Evolutionary conservation across 1,284 basidiomycete species (phyloP), one percentile per base, ranked within the genome.

Genomic region (Cryptococcus neoformans): DNA sequence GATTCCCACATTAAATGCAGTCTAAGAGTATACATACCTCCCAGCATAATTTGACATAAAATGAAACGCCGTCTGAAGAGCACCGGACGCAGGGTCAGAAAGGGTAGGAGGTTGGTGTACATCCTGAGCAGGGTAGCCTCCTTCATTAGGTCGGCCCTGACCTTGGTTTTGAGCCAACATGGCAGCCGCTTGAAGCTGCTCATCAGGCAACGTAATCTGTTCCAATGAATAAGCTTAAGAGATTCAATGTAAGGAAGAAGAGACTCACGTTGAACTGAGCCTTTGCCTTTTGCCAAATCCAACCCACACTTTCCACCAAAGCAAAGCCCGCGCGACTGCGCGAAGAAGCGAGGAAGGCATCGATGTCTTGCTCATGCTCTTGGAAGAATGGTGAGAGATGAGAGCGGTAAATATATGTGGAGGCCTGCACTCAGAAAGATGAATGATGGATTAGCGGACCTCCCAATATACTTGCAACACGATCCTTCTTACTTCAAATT

Each of bases 321-420:
- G 63, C 67, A 1, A 57, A 55, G 6, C 66, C 63, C 3, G 72
- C 67, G 17, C 71, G 64, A 4, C 60, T 62, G 39, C 69, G 56
- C 6, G 77, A 57, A 38, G 61, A 65, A 21, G 65, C 73, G 54
- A 90, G 82, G 62, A 84, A 81, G 2, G 81, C 80, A 65, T 91
- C 88, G 51, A 91, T 81, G 37, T 85, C 81, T 4, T 75, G 76
- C 70, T 90, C 87, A 68, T 90, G 84, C 59, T 81, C 80, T 52
- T 73, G 65, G 68, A 87, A 83, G 75, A 86, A 85, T 0, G 89
- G 89, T 46, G 84, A 82, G 12, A 90, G 73, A 69, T 85, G 84
- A 5, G 79, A 78, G 55, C 80, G 78, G 77, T 87, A 91, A 56
- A 91, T 77, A 76, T 85, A 88, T 1, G 83, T 83, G 6, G 88